These are phyloP conservation scores for Rhamnella rubrinervis DNA, from an alignment of 331 rosid species.

Conservation along the genomic window DNA sequence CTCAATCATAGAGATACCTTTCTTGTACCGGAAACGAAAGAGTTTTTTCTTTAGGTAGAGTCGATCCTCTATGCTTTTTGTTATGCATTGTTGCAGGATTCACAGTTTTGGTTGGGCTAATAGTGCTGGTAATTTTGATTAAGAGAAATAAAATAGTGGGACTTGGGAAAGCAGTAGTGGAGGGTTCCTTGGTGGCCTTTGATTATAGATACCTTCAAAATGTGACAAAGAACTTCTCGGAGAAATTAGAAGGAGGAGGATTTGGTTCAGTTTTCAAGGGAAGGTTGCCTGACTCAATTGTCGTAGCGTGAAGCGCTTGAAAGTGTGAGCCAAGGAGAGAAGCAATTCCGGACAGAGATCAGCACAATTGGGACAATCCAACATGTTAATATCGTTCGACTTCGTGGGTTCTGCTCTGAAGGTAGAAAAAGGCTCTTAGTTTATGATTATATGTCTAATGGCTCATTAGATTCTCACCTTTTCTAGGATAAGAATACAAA, in stretches of 20 bases:
- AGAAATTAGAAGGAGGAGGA: conserved; percentile 37
- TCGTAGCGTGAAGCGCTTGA: no score
- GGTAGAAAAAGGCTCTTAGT: conserved; percentile 18
- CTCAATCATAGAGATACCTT: no score
- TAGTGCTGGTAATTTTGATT: no score
- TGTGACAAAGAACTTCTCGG: conserved; percentile 27
- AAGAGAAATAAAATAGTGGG: background rate
- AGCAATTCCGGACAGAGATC: conserved; percentile 49
- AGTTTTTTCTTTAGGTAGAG: no score
- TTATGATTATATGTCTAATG: conserved; percentile 27
- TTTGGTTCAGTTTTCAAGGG: conserved; percentile 44
- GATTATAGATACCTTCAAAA: conserved; percentile 5
- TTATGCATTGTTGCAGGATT: no score
- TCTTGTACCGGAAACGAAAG: no score
- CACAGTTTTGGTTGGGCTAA: no score
- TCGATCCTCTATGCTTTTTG: no score
- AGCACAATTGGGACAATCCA: conserved; percentile 31
- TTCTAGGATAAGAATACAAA: conserved; percentile 15
- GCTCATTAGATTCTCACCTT: conserved; percentile 44
- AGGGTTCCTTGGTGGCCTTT: conserved; percentile 9
- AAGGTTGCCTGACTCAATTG: background rate
- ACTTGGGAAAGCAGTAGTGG: background rate
- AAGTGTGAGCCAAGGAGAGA: conserved; percentile 34
- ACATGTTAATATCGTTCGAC: conserved; percentile 27
- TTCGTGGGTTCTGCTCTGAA: conserved; percentile 25